Conservation (phyloP, 257 asterid genomes). For the Paraleonurus japonicus region DNA sequence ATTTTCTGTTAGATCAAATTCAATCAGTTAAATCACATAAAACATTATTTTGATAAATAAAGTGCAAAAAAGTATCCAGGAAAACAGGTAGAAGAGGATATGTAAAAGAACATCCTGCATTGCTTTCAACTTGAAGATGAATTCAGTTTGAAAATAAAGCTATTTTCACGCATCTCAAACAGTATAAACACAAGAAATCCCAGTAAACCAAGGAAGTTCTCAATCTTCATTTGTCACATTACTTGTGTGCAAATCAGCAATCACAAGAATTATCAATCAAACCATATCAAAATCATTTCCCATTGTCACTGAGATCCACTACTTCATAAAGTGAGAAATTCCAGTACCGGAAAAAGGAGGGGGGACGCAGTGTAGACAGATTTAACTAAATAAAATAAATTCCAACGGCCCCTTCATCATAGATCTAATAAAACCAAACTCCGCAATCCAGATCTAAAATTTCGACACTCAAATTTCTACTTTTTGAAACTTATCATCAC, state of each 20-base stretch:
- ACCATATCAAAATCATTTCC: background rate
- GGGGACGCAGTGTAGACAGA: constrained; percentile 36
- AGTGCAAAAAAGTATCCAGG: background rate
- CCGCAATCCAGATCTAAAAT: constrained; percentile 39
- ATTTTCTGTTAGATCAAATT: constrained; percentile 47
- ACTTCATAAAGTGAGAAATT: background rate
- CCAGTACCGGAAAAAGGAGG: constrained; percentile 29
- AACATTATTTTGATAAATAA: background rate
- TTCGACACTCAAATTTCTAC: background rate
- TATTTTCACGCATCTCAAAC: background rate
- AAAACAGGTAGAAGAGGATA: background rate
- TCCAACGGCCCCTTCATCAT: constrained; percentile 29
- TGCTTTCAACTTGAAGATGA: background rate
- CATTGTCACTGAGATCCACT: constrained; percentile 32
- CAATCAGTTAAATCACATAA: constrained; percentile 3
- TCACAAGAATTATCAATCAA: background rate
- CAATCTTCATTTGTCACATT: background rate
- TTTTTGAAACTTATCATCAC: constrained; percentile 2
- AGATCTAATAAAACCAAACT: constrained; percentile 32
- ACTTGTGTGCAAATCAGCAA: constrained; percentile 1
- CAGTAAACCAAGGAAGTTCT: background rate
- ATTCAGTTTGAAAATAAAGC: background rate
- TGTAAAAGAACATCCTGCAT: background rate
- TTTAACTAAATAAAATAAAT: constrained; percentile 25
- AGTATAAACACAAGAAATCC: background rate